phyloP scores from a whole-genome alignment of 2,329 filamentous ascomycete species.

The Hymenoscyphus fructigenus region DNA sequence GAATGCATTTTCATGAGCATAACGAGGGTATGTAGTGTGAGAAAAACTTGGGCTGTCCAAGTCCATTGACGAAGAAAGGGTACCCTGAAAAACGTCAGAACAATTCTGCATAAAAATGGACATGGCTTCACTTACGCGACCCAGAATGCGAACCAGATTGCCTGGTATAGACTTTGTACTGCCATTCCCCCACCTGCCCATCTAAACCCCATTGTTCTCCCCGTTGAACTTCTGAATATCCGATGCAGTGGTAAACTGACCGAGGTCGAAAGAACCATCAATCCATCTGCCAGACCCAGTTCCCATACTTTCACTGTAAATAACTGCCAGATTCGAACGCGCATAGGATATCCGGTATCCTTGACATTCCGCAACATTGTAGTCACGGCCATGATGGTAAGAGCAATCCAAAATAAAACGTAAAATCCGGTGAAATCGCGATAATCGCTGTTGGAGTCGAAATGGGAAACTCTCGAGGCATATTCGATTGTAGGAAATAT shows the following conservation, averaged over 20 bases:
- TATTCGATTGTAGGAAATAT: constrained; percentile 94
- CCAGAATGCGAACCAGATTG: constrained; percentile 78
- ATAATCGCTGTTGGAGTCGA: constrained; percentile 89
- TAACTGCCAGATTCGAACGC: constrained; percentile 82
- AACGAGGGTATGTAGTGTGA: constrained; percentile 85
- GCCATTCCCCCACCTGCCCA: constrained; percentile 79
- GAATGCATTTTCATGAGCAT: constrained; percentile 99
- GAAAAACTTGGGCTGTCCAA: constrained; percentile 96
- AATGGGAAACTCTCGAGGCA: constrained; percentile 86
- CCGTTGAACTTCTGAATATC: constrained; percentile 55
- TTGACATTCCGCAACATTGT: constrained; percentile 91
- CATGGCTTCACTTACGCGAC: constrained; percentile 51
- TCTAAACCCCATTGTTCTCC: constrained; percentile 54
- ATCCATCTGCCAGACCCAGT: constrained; percentile 75
- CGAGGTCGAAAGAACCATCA: constrained; percentile 78
- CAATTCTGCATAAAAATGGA: background rate
- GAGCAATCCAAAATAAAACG: constrained; percentile 94
- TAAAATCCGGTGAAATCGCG: constrained; percentile 97
- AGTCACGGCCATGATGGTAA: constrained; percentile 95
- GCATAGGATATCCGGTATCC: constrained; percentile 84
- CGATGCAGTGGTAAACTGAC: constrained; percentile 73
- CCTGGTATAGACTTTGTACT: constrained; percentile 80
- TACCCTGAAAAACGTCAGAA: constrained; percentile 47
- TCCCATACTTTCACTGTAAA: constrained; percentile 90
- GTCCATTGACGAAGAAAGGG: constrained; percentile 88